Evolutionary conservation across 1,284 basidiomycete species (phyloP).

Genomic region (Ustilago lituana): DNA sequence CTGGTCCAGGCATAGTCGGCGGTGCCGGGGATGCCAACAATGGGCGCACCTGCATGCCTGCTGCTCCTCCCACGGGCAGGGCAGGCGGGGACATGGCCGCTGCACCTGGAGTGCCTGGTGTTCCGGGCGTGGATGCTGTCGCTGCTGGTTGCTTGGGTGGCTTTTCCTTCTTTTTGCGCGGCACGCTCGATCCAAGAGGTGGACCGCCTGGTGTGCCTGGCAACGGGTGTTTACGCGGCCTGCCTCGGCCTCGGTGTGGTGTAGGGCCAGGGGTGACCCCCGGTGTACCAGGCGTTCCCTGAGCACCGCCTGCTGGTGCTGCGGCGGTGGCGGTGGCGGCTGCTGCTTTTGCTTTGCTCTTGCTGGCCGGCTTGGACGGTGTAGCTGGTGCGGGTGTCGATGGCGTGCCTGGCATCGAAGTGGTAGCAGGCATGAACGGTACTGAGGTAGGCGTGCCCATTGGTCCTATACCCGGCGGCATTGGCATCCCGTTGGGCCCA

Average conservation of each 20-base stretch:
- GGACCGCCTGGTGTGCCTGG: constrained; percentile 45
- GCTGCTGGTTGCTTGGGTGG: constrained; percentile 21
- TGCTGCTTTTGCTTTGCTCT: constrained; percentile 23
- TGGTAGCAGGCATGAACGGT: constrained; percentile 9
- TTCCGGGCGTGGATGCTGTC: constrained; percentile 4
- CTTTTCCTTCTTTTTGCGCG: constrained; percentile 47
- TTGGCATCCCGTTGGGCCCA: constrained; percentile 14
- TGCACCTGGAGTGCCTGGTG: constrained; percentile 8
- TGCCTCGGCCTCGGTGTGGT: constrained; percentile 41
- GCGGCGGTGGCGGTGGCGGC: constrained; percentile 5
- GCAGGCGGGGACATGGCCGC: constrained; percentile 1
- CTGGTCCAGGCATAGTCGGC: constrained; percentile 35
- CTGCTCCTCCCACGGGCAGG: background rate
- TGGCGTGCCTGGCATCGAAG: constrained; percentile 18
- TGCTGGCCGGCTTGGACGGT: constrained; percentile 21
- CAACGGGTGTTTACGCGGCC: constrained; percentile 47
- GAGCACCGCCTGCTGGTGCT: constrained; percentile 5
- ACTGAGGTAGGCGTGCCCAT: constrained; percentile 10
- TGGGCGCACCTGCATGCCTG: constrained; percentile 12
- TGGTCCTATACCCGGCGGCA: constrained; percentile 9
- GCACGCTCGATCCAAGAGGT: constrained; percentile 15
- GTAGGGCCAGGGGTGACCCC: constrained; percentile 33
- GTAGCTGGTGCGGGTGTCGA: constrained; percentile 29
- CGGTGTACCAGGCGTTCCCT: constrained; percentile 24
- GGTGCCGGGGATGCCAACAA: constrained; percentile 18